Conservation (phyloP, 495 filamentous ascomycete species). For the Podospora conica region DNA sequence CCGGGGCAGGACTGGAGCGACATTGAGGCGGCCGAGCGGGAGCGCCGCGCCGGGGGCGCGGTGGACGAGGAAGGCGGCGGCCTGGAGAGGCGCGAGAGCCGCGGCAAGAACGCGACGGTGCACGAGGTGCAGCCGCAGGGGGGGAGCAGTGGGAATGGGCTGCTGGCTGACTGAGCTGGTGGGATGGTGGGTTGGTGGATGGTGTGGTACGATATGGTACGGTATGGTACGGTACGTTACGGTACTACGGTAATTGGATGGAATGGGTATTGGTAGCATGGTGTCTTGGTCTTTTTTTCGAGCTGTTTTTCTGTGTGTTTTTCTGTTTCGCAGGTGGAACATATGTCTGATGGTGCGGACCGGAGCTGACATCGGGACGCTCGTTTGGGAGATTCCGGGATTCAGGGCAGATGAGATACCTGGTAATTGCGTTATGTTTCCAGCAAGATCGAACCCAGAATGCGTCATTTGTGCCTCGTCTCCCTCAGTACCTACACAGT, state of each 20-base stretch:
- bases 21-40: too few species aligned
- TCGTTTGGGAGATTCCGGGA: not conserved
- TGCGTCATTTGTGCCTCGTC: not conserved
- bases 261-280: too few species aligned
- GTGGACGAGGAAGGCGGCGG: not conserved
- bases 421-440: not conserved
- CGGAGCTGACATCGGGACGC: too few species aligned
- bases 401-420: not conserved
- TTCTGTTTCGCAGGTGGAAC: too few species aligned
- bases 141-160: not conserved
- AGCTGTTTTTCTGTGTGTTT: not conserved
- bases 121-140: not conserved
- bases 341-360: too few species aligned
- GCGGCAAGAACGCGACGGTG: too few species aligned
- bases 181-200: not conserved
- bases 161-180: not conserved
- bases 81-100: too few species aligned
- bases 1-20: constrained; percentile 34
- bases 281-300: too few species aligned
- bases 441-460: not conserved
- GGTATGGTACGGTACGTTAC: too few species aligned
- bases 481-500: not conserved
- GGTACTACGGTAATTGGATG: not conserved
- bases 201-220: too few species aligned
- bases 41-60: too few species aligned